Base-by-base conservation (phyloP, 2,329 filamentous ascomycete genomes). In the Ilyonectria sp. region DNA sequence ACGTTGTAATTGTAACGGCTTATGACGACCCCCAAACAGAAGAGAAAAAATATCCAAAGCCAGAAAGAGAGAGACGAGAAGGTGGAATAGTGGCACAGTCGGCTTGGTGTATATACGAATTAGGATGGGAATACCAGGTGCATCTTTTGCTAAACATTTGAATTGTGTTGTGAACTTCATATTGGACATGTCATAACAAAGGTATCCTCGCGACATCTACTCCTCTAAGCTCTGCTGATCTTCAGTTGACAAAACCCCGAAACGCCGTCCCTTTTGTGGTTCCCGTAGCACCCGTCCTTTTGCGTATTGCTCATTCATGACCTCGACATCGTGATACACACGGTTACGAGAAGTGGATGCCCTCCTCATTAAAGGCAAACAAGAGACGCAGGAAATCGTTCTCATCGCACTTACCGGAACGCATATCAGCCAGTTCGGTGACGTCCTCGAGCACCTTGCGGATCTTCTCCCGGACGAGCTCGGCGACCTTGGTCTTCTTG, bases 321-420 rank as follows among this genome's bases (percentile, higher is more conserved):
- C 60, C 49, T 60, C 60, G 40, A 43, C 58, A 15, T 57, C 55
- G 17, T 59, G 23, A 52, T 31, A 23, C 46, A 29, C 21, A 26
- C 23, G 11, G 6, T 85, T 80, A 94, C 69, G 89, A 92, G 80
- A 98, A 98, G 83, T 98, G 95, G 67, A 98, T 95, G 31, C 94
- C 94, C 79, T 97, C 94, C 72, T 94, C 90, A 79, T 98, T 97
- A 81, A 98, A 97, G 2, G 93, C 92, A 73, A 86, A 87, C 44
- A 97, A 82, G 71, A 98, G 81, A 74, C 91, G 91, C 78, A 99
- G 82, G 78, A 98, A 98, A 76, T 97, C 95, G 59, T 93, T 95
- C 82, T 98, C 94, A 77, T 98, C 94, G 77, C 94, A 97, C 85
- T 96, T 91, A 68, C 94, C 88, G 11, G 95, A 89, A 71, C 95